A percentile compares a stretch with the other conserved stretches of the same genome.
phyloP scores from a whole-genome alignment of 1,284 basidiomycete genomes.

The Leccinum fuscescens region DNA sequence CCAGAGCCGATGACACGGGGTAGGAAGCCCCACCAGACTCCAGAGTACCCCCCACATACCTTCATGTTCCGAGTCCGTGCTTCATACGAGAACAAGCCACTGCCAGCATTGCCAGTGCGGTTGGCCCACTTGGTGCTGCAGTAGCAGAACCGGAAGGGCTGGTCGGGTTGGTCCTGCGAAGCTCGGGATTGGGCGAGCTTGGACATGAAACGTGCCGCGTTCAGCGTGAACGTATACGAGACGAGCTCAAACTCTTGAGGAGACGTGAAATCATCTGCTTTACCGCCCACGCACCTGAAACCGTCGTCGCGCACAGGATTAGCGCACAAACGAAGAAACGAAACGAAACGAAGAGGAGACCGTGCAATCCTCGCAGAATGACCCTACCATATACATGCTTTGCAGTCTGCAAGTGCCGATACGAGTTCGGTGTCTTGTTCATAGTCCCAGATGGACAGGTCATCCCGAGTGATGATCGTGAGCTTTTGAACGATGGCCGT shows the following conservation, averaged over 20 bases:
- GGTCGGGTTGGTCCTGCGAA: neutral
- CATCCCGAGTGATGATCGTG: constrained; percentile 24
- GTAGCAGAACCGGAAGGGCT: constrained; percentile 28
- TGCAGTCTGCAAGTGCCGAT: constrained; percentile 22
- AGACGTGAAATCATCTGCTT: constrained; percentile 19
- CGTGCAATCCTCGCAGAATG: neutral
- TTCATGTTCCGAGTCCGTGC: constrained; percentile 25
- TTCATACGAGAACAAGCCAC: constrained; percentile 18
- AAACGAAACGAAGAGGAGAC: neutral
- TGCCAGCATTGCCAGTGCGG: constrained; percentile 14
- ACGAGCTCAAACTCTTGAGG: constrained; percentile 28
- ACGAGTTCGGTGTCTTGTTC: constrained; percentile 24
- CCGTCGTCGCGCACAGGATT: neutral
- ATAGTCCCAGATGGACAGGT: constrained; percentile 29
- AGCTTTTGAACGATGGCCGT: constrained; percentile 22
- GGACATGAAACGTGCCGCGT: constrained; percentile 23
- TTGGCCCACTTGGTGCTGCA: constrained; percentile 27
- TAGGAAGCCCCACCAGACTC: neutral
- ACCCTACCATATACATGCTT: constrained; percentile 27
- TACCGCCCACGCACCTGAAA: constrained; percentile 28
- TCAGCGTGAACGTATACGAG: constrained; percentile 27
- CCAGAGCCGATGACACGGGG: neutral
- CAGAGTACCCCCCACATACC: constrained; percentile 8
- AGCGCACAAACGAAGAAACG: neutral
- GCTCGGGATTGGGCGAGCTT: constrained; percentile 15